Evolutionary conservation across 768 basidiomycete genomes (phyloP).

Genomic region (Fomitopsis pulvina): DNA sequence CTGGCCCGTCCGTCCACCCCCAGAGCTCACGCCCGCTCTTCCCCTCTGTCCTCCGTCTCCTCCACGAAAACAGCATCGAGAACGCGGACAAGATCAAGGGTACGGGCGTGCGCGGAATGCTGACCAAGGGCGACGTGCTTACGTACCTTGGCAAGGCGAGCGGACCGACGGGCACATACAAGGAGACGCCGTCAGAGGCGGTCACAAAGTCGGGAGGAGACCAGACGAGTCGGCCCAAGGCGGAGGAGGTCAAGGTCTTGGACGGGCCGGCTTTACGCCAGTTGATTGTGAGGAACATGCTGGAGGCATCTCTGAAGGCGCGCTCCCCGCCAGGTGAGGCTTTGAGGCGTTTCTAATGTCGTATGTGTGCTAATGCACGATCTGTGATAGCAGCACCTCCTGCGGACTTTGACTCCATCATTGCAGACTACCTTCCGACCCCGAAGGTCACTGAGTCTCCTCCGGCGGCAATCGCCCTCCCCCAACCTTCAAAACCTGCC

Average conservation of each 20-base stretch:
- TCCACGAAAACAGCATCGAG: slow-evolving; percentile 52
- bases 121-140: slow-evolving; percentile 95
- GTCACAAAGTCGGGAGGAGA: slow-evolving; percentile 20
- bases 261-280: slow-evolving; percentile 61
- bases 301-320: slow-evolving; percentile 47
- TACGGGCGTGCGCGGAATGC: slow-evolving; percentile 86
- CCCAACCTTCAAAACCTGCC: slow-evolving; percentile 16
- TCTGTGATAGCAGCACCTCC: slow-evolving; percentile 34
- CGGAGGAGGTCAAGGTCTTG: slow-evolving; percentile 33
- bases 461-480: slow-evolving; percentile 10
- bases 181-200: slow-evolving; percentile 30
- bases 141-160: slow-evolving; percentile 80
- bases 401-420: slow-evolving; percentile 63
- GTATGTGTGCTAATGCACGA: not conserved
- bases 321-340: slow-evolving; percentile 36
- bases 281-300: slow-evolving; percentile 56
- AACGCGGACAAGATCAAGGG: slow-evolving; percentile 70
- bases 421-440: slow-evolving; percentile 64
- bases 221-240: slow-evolving; percentile 36
- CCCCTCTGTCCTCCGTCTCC: slow-evolving; percentile 83
- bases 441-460: slow-evolving; percentile 12
- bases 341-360: not conserved
- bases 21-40: slow-evolving; percentile 69
- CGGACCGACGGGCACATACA: slow-evolving; percentile 69
- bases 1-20: slow-evolving; percentile 23